A percentile compares a stretch with the other conserved stretches of the same genome.
Evolutionary conservation across 495 filamentous ascomycete genomes (phyloP).

Genomic region (Saxispiralis lemnorum): DNA sequence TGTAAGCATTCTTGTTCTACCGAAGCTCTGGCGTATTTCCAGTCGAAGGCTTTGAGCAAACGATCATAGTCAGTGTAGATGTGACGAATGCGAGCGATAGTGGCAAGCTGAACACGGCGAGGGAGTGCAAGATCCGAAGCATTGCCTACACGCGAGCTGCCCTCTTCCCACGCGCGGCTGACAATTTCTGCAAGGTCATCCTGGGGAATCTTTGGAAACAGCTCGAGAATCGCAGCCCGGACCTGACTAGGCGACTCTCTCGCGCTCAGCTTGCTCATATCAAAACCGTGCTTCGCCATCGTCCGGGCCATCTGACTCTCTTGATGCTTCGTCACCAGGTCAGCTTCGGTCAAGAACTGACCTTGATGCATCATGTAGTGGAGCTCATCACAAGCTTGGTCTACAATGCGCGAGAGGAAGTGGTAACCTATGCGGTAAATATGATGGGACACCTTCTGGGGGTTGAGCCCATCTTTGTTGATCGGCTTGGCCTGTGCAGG

Average conservation of each 20-base stretch:
- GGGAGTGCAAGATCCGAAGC: slow-evolving; percentile 46
- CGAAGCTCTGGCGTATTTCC: slow-evolving; percentile 47
- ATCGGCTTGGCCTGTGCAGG: slow-evolving; percentile 10
- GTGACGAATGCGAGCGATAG: slow-evolving; percentile 74
- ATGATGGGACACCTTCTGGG: slow-evolving; percentile 42
- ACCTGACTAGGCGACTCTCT: slow-evolving; percentile 32
- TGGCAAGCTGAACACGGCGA: slow-evolving; percentile 64
- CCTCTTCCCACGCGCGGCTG: slow-evolving; percentile 65
- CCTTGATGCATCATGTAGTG: slow-evolving; percentile 27
- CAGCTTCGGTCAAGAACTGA: slow-evolving; percentile 28
- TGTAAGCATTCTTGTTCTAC: slow-evolving; percentile 56
- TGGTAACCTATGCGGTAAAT: slow-evolving; percentile 70
- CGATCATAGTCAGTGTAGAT: slow-evolving; percentile 72
- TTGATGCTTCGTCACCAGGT: slow-evolving; percentile 1
- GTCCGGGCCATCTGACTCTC: slow-evolving; percentile 1
- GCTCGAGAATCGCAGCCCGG: slow-evolving; percentile 53
- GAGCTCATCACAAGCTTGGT: slow-evolving; percentile 33
- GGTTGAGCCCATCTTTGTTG: slow-evolving; percentile 25
- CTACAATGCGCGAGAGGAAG: slow-evolving; percentile 41
- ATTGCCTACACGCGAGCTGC: slow-evolving; percentile 49
- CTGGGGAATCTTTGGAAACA: slow-evolving; percentile 74
- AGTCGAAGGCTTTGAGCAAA: slow-evolving; percentile 45
- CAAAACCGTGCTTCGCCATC: slow-evolving; percentile 1
- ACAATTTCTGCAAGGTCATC: slow-evolving; percentile 62
- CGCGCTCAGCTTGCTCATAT: slow-evolving; percentile 5